Evolutionary conservation across 2,329 filamentous ascomycete genomes (phyloP).

Genomic region (Colletotrichum sp.): DNA sequence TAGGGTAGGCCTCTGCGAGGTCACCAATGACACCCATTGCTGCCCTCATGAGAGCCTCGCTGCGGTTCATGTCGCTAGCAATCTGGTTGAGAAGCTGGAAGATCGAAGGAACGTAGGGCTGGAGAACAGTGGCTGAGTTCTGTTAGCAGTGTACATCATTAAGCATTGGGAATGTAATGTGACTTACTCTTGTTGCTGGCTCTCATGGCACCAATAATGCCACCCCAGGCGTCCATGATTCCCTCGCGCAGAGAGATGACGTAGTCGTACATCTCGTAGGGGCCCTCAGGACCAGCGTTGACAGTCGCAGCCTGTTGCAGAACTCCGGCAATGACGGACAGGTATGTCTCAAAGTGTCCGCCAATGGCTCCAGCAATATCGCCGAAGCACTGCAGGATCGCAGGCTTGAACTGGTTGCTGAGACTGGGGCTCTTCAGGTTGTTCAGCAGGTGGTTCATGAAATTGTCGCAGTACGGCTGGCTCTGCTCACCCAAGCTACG

Average conservation of each 20-base stretch:
- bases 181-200: constrained; percentile 73
- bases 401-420: constrained; percentile 96
- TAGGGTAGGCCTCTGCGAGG: constrained; percentile 90
- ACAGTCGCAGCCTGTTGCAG: constrained; percentile 91
- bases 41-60: constrained; percentile 90
- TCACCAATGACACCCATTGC: constrained; percentile 98
- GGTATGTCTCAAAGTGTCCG: constrained; percentile 89
- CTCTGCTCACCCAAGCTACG: constrained; percentile 88
- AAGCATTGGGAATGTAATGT: constrained; percentile 25
- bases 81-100: constrained; percentile 87
- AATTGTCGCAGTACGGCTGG: constrained; percentile 93
- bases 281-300: constrained; percentile 77
- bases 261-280: constrained; percentile 97
- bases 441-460: constrained; percentile 97
- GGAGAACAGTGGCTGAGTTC: constrained; percentile 67
- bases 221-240: constrained; percentile 99
- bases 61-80: constrained; percentile 83
- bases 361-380: constrained; percentile 96
- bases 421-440: constrained; percentile 88
- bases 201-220: constrained; percentile 95
- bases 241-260: constrained; percentile 93
- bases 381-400: constrained; percentile 96
- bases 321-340: constrained; percentile 90
- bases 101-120: constrained; percentile 82
- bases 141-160: constrained; percentile 28